Evolutionary conservation across 305 asterid species (phyloP).

Genomic region (Fraxinus dipetala): DNA sequence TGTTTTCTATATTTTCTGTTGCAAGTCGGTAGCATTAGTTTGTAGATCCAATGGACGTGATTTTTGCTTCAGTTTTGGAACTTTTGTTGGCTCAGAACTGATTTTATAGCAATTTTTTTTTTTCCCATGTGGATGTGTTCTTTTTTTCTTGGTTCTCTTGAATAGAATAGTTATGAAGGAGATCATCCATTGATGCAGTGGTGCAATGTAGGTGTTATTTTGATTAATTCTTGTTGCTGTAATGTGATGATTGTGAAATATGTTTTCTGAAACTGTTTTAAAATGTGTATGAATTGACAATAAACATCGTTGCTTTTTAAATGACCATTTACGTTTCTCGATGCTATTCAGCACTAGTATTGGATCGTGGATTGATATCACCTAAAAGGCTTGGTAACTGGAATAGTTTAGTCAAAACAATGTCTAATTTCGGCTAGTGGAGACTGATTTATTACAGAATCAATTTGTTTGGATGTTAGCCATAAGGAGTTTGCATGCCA

Average conservation of each 20-base stretch:
- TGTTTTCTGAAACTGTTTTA: constrained; percentile 13
- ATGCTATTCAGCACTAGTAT: not conserved
- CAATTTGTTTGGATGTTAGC: constrained; percentile 15
- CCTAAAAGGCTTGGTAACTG: not conserved
- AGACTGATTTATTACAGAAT: not conserved
- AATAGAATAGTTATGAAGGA: constrained; percentile 35
- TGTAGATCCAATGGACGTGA: constrained; percentile 47
- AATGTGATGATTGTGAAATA: constrained; percentile 14
- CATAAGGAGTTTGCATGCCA: not conserved
- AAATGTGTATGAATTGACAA: constrained; percentile 5
- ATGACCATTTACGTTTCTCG: not conserved
- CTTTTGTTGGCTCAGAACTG: constrained; percentile 17
- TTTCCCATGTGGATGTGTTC: constrained; percentile 25
- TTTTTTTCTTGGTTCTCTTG: constrained; percentile 25
- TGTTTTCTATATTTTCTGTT: constrained; percentile 20
- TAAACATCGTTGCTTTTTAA: constrained; percentile 5
- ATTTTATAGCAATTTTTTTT: constrained; percentile 24
- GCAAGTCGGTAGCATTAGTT: constrained; percentile 30
- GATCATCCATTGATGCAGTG: constrained; percentile 28
- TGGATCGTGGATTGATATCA: not conserved
- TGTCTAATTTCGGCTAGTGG: not conserved
- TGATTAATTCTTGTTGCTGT: constrained; percentile 25
- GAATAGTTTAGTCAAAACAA: not conserved
- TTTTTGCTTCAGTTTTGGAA: constrained; percentile 15
- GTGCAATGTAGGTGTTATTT: constrained; percentile 7